phyloP scores from a whole-genome alignment of 495 filamentous ascomycete species.

The Amniculicola lignicola region DNA sequence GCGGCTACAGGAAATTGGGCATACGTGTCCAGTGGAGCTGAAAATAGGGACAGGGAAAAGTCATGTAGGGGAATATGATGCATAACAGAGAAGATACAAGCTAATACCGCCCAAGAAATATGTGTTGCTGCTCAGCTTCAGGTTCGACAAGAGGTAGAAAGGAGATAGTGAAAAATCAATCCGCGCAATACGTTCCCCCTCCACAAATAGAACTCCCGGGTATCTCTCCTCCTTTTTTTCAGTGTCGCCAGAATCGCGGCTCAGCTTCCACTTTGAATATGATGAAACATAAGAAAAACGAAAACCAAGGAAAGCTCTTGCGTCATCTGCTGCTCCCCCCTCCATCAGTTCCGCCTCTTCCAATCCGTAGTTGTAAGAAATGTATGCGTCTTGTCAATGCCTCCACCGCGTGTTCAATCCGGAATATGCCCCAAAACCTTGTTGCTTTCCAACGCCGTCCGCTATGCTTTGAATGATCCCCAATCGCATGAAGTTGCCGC shows the following conservation, averaged over 20 bases:
- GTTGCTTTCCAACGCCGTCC: slow-evolving; percentile 27
- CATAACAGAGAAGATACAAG: slow-evolving; percentile 11
- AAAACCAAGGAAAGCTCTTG: neutral
- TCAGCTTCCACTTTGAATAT: slow-evolving; percentile 13
- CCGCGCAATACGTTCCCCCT: slow-evolving; percentile 18
- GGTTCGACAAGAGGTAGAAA: neutral
- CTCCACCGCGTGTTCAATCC: neutral
- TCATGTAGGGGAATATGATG: slow-evolving; percentile 16
- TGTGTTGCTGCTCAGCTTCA: neutral
- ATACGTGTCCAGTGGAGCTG: neutral
- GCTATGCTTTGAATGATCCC: slow-evolving; percentile 30
- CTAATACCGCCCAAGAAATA: neutral
- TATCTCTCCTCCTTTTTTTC: slow-evolving; percentile 24
- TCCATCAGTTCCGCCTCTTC: neutral
- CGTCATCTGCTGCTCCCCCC: neutral
- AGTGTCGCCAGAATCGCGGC: neutral
- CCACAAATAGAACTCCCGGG: slow-evolving; percentile 8
- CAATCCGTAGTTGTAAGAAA: slow-evolving; percentile 1
- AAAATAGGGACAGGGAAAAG: neutral
- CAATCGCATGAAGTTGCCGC: too few relatives aligned
- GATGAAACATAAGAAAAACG: slow-evolving; percentile 6
- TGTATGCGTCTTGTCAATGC: slow-evolving; percentile 15
- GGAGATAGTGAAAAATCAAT: slow-evolving; percentile 4
- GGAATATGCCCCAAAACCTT: slow-evolving; percentile 8
- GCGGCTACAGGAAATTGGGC: neutral